Percentiles rank a stretch among this genome's conserved stretches.
These are phyloP conservation scores for Byssoonygena ceratinophila DNA, from an alignment of 2,329 filamentous ascomycete species.

Conservation along the genomic window DNA sequence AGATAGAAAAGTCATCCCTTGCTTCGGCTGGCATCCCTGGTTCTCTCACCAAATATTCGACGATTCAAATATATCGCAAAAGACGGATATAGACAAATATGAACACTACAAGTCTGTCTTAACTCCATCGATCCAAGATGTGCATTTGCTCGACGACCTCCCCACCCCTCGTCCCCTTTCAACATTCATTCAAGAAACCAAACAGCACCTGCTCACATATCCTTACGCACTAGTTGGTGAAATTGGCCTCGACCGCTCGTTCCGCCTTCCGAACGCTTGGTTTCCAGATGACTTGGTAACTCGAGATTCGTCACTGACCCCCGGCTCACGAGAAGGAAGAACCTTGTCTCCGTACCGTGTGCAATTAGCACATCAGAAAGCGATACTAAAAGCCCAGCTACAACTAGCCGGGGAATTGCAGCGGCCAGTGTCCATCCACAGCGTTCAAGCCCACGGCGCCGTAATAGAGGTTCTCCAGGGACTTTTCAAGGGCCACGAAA, in stretches of 20 bases:
- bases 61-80: slow-evolving; percentile 22
- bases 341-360: slow-evolving; percentile 49
- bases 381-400: slow-evolving; percentile 48
- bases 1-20: slow-evolving; percentile 44
- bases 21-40: slow-evolving; percentile 61
- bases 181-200: slow-evolving; percentile 42
- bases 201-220: slow-evolving; percentile 38
- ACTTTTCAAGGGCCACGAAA: slow-evolving; percentile 50
- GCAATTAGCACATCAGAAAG: slow-evolving; percentile 47
- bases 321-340: slow-evolving; percentile 51
- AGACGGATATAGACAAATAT: slow-evolving; percentile 27
- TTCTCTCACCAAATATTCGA: slow-evolving; percentile 53
- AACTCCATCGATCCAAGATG: slow-evolving; percentile 39
- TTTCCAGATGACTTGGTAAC: slow-evolving; percentile 22
- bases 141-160: slow-evolving; percentile 40
- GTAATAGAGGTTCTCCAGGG: slow-evolving; percentile 47
- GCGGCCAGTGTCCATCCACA: slow-evolving; percentile 51
- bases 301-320: slow-evolving; percentile 39
- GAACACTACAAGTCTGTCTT: slow-evolving; percentile 48
- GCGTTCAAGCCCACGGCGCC: slow-evolving; percentile 52
- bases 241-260: slow-evolving; percentile 51
- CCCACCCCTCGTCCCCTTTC: slow-evolving; percentile 47
- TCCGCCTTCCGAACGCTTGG: slow-evolving; percentile 49
- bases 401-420: slow-evolving; percentile 48
- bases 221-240: slow-evolving; percentile 52